These are phyloP conservation scores for Coemansia sp. DNA, from an alignment of 192 early-diverging fungal genomes.

Conservation along the genomic window DNA sequence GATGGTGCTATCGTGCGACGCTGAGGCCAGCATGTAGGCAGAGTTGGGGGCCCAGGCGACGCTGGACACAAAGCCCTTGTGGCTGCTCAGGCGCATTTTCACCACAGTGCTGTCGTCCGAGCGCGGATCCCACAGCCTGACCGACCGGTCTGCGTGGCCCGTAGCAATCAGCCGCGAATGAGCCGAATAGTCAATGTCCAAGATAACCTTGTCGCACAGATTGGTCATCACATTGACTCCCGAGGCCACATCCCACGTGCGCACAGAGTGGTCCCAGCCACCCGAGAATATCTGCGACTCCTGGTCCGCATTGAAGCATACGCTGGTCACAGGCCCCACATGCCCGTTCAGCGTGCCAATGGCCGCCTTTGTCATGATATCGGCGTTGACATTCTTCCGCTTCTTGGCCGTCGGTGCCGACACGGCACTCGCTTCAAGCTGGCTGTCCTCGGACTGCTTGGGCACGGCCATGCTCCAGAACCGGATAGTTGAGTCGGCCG, in stretches of 20 bases:
- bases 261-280: slow-evolving; percentile 91
- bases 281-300: slow-evolving; percentile 74
- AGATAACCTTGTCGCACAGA: slow-evolving; percentile 87
- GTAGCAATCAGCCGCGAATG: slow-evolving; percentile 74
- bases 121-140: slow-evolving; percentile 92
- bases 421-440: slow-evolving; percentile 26
- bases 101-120: slow-evolving; percentile 70
- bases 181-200: slow-evolving; percentile 69
- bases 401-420: slow-evolving; percentile 33
- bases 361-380: slow-evolving; percentile 39
- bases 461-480: slow-evolving; percentile 72
- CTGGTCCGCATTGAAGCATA: slow-evolving; percentile 66
- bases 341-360: slow-evolving; percentile 66
- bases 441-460: slow-evolving; percentile 50
- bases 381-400: slow-evolving; percentile 21
- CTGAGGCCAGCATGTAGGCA: slow-evolving; percentile 71
- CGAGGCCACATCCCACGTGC: slow-evolving; percentile 84
- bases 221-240: slow-evolving; percentile 73
- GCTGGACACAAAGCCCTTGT: slow-evolving; percentile 81
- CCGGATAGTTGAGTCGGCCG: slow-evolving; percentile 74
- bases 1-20: slow-evolving; percentile 83
- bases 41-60: slow-evolving; percentile 81
- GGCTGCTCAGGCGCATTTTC: slow-evolving; percentile 71
- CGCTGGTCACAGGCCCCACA: slow-evolving; percentile 69
- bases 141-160: slow-evolving; percentile 78